phyloP scores from a whole-genome alignment of 225 moss, liverwort and hornwort species.

The Bryoerythrophyllum caledonicum region DNA sequence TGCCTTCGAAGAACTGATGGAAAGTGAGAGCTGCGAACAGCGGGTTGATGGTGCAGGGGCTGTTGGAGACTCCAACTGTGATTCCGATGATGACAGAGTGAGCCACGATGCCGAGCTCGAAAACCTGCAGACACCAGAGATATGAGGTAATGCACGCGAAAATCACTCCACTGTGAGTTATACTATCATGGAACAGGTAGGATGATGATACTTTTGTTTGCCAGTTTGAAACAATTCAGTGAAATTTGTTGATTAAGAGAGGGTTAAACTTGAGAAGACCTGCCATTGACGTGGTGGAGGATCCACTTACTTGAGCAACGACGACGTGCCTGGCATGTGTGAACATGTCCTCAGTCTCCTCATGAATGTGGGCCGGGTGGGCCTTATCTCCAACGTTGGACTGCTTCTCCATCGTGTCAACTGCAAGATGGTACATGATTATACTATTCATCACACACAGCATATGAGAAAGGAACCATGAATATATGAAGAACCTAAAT shows the following conservation, averaged over 20 bases:
- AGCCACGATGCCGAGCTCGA: conserved; percentile 73
- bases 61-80: conserved; percentile 67
- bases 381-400: neutral
- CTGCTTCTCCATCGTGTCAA: conserved; percentile 17
- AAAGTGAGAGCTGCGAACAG: conserved; percentile 73
- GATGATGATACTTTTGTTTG: no score
- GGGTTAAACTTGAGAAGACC: no score
- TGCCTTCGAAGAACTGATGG: conserved; percentile 86
- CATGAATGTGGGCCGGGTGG: neutral
- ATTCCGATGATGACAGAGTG: conserved; percentile 78
- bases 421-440: conserved; percentile 5
- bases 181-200: no score
- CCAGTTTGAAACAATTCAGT: no score
- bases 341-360: neutral
- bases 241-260: no score
- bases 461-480: no score
- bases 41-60: conserved; percentile 71
- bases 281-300: no score
- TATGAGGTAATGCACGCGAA: neutral
- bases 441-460: neutral
- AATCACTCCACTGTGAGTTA: neutral
- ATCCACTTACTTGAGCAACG: conserved; percentile 33
- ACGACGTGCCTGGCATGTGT: conserved; percentile 24
- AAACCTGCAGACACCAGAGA: conserved; percentile 36
- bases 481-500: no score